phyloP scores from a whole-genome alignment of 176 grass and related monocot genomes.

The Aegilops longissima region DNA sequence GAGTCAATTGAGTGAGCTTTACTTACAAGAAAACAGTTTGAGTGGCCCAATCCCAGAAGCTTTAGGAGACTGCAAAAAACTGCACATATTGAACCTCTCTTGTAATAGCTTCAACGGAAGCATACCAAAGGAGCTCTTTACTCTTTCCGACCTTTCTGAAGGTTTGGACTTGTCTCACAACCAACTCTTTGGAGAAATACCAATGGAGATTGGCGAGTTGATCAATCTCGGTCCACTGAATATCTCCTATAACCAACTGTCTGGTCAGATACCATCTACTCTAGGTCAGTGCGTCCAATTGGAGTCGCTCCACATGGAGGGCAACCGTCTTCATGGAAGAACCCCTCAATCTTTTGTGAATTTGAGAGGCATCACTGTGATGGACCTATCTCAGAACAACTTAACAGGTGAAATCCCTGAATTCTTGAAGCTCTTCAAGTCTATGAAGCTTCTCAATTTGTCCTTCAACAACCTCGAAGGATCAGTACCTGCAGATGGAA shows the following conservation, averaged over 20 bases:
- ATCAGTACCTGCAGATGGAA: constrained; percentile 24
- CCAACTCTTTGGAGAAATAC: constrained; percentile 31
- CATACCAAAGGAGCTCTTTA: constrained; percentile 35
- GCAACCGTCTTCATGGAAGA: constrained; percentile 29
- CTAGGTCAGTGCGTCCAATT: constrained; percentile 32
- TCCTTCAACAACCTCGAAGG: constrained; percentile 54
- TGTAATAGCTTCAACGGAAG: constrained; percentile 25
- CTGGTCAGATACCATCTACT: constrained; percentile 25
- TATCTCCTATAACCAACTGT: constrained; percentile 35
- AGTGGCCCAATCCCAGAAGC: constrained; percentile 20
- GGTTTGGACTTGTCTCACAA: constrained; percentile 35
- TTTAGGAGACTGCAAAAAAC: constrained; percentile 25
- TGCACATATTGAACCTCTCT: constrained; percentile 17
- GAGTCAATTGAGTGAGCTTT: constrained; percentile 18
- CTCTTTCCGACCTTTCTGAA: constrained; percentile 3
- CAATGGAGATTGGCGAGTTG: constrained; percentile 22
- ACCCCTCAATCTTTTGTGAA: constrained; percentile 20
- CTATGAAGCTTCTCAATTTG: constrained; percentile 40
- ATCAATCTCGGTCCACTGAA: background rate
- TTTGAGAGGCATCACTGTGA: constrained; percentile 6
- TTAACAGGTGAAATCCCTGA: constrained; percentile 41
- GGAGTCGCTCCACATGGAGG: constrained; percentile 21
- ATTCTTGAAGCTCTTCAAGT: background rate
- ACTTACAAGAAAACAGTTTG: constrained; percentile 24
- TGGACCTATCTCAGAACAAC: constrained; percentile 47